phyloP scores from a whole-genome alignment of 768 basidiomycete species.

The Phanerodontia chrysosporium region DNA sequence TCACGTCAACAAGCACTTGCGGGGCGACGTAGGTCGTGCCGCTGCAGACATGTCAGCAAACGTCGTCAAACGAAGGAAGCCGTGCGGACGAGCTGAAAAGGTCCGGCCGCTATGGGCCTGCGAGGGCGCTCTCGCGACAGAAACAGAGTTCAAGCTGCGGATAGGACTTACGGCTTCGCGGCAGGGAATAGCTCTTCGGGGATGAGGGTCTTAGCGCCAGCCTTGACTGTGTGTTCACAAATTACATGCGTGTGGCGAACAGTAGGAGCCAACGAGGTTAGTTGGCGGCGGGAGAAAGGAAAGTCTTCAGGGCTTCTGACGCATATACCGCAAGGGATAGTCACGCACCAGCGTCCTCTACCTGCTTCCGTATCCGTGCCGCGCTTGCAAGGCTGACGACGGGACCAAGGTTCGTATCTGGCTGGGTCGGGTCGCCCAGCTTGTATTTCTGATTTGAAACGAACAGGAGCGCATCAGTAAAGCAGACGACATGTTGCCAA shows the following conservation, averaged over 20 bases:
- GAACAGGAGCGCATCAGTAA: constrained; percentile 36
- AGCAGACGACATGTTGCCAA: too few relatives aligned
- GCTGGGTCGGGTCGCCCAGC: constrained; percentile 79
- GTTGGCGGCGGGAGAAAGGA: constrained; percentile 24
- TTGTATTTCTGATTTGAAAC: constrained; percentile 55
- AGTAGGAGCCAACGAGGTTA: not conserved
- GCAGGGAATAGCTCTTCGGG: constrained; percentile 61
- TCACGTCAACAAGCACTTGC: constrained; percentile 83
- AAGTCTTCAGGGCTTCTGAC: too few relatives aligned
- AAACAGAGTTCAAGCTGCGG: not conserved
- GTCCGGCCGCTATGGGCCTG: not conserved
- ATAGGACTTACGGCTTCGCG: constrained; percentile 57
- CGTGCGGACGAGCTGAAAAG: not conserved
- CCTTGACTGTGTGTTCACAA: constrained; percentile 43
- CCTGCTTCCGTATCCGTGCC: constrained; percentile 78
- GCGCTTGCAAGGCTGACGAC: constrained; percentile 90
- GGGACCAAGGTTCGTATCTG: constrained; percentile 81
- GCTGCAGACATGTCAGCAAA: constrained; percentile 29
- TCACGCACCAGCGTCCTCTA: constrained; percentile 71
- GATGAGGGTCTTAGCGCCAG: constrained; percentile 77
- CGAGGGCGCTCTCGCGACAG: not conserved
- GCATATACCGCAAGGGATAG: too few relatives aligned
- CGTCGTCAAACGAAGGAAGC: not conserved
- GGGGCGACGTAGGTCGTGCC: constrained; percentile 88
- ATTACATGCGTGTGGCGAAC: constrained; percentile 35